Evolutionary conservation across 2,329 filamentous ascomycete genomes (phyloP), one percentile per base, ranked within the genome.

Genomic region (Talaromyces pinophilus): DNA sequence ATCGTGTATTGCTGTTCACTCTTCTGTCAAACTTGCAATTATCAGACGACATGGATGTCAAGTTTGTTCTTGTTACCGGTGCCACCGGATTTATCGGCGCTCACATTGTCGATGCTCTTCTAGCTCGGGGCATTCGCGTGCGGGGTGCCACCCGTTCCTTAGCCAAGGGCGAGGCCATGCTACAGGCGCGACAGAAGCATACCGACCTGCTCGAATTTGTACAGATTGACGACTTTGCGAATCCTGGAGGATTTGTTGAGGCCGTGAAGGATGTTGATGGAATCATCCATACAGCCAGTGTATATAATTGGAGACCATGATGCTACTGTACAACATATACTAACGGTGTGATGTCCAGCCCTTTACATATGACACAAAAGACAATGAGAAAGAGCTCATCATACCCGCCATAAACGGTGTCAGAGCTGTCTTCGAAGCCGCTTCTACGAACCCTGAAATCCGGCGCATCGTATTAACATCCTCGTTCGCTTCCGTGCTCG

Each of bases 341-440:
- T 64, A 42, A 25, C 8, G 30, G 7, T 19, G 5, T 11, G 25
- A n/a, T 33, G 22, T 35, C 2, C 25, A 65, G 66, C 66, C 66
- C 11, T 33, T 67, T 7, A 66, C 46, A 5, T 66, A 66, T 19
- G 59, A 66, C 11, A 61, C 55, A 8, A 38, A 11, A 30, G 64
- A 68, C 30, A 66, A 62, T 35, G 66, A 68, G 25, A 63, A 63
- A 42, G 64, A 68, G 13, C 38, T 68, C 35, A 62, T 68, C 11
- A 33, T 59, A 3, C 64, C 66, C 28, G 66, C 66, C 3, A 66
- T 66, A 5, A 63, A 63, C 11, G 59, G 66, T 11, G 59, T 63
- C 1, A 63, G 25, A 35, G 40, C 63, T 46, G 33, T 68, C 3
- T 40, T 66, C 28, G 59, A 59, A 19, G 85, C 87, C 72, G 84